phyloP scores from a whole-genome alignment of 1,284 basidiomycete genomes.

The Cryptococcus sp. region DNA sequence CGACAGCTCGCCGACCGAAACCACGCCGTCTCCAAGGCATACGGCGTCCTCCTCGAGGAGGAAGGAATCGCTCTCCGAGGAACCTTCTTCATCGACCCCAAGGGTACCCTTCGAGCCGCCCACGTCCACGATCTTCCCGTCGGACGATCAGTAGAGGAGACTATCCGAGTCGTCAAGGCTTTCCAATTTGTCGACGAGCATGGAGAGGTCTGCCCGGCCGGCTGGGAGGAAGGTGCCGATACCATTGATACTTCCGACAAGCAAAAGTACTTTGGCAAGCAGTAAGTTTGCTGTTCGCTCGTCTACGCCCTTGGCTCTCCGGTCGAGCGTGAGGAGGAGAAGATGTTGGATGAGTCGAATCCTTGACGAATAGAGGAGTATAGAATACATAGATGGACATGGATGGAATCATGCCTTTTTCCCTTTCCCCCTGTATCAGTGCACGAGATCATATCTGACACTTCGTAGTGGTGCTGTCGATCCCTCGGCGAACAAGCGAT shows the following conservation, averaged over 20 bases:
- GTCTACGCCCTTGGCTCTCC: neutral
- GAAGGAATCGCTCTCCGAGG: slow-evolving; percentile 79
- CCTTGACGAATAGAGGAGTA: neutral
- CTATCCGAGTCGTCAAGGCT: slow-evolving; percentile 77
- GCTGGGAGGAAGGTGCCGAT: slow-evolving; percentile 56
- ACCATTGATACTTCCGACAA: slow-evolving; percentile 51
- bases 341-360: neutral
- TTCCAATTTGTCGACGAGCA: slow-evolving; percentile 74
- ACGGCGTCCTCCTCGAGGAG: slow-evolving; percentile 78
- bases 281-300: slow-evolving; percentile 27
- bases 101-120: slow-evolving; percentile 60
- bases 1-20: slow-evolving; percentile 46
- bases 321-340: neutral
- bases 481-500: neutral
- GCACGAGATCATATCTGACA: neutral
- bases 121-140: slow-evolving; percentile 79
- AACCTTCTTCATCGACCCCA: slow-evolving; percentile 83
- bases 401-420: neutral
- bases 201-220: slow-evolving; percentile 84
- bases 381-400: neutral
- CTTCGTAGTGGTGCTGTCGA: neutral
- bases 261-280: slow-evolving; percentile 64
- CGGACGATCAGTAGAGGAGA: slow-evolving; percentile 85
- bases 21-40: slow-evolving; percentile 55
- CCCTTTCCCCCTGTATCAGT: neutral